Base-by-base conservation (phyloP, 169 alveolate species). In the Amoebophrya sp. region DNA sequence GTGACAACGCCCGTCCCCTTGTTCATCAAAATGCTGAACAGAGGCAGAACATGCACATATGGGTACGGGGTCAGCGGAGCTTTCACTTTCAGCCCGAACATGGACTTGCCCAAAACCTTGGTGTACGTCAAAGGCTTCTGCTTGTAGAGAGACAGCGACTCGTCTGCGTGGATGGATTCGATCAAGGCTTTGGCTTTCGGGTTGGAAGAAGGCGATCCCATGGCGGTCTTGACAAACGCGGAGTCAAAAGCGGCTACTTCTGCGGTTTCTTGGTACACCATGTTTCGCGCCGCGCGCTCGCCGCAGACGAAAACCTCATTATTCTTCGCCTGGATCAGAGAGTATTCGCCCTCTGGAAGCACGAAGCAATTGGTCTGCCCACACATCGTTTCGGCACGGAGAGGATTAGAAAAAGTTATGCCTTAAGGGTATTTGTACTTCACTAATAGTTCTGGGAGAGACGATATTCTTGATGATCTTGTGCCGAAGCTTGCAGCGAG, bases 361-460 rank as follows among this genome's bases (percentile, higher is more conserved):
- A 98, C 98, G 93, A 96, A 99, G 93, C 99, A 97, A 96, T 98
- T 98, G 38, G 99, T 99, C 95, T 98, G 99, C 0, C 99, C 99
- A 95, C 98, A 99, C 98, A 98, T 98, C 90, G 99, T 99, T 95
- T 99, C 99, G 36, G 99, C 99, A 94, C 99, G 97, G 93, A 99
- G 12, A 99, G 99, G 33, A 98, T 98, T 91, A 98, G 95, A 95
- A 93, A 98, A 12, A 98, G 96, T 10, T 95, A n/a, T n/a, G n/a
- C n/a, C n/a, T n/a, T n/a, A n/a, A n/a, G n/a, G n/a, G n/a, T n/a
- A n/a, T n/a, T n/a, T n/a, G n/a, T n/a, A n/a, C n/a, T n/a, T n/a
- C n/a, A n/a, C n/a, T n/a, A n/a, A n/a, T n/a, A n/a, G n/a, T n/a
- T n/a, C n/a, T n/a, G n/a, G n/a, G n/a, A n/a, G n/a, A n/a, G n/a